Conservation (phyloP, 768 basidiomycete genomes). For the Boletus tomentosulus region DNA sequence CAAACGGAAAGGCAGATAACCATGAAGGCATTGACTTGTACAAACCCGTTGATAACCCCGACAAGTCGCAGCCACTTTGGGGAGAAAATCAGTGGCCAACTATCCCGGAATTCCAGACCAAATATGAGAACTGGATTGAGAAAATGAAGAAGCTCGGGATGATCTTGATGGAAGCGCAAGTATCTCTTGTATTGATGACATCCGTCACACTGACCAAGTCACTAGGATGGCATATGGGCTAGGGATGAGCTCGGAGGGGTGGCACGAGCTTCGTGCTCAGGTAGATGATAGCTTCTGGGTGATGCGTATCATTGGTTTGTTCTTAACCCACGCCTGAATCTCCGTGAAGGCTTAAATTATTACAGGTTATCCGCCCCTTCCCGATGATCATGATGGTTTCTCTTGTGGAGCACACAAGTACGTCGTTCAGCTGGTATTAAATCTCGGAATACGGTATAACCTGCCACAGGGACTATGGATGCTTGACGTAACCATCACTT, state of each 20-base stretch:
- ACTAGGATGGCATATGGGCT: constrained; percentile 78
- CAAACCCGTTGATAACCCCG: constrained; percentile 62
- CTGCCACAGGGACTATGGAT: constrained; percentile 75
- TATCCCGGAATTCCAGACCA: constrained; percentile 52
- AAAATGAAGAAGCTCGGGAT: constrained; percentile 84
- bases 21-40: constrained; percentile 87
- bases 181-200: constrained; percentile 1
- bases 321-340: neutral
- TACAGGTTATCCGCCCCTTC: constrained; percentile 82
- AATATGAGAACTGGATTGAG: constrained; percentile 70
- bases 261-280: constrained; percentile 58
- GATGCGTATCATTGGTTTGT: constrained; percentile 74
- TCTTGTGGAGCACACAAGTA: constrained; percentile 92
- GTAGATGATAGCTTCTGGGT: constrained; percentile 90
- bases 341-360: neutral
- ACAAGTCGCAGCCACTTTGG: constrained; percentile 69
- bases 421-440: neutral
- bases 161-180: constrained; percentile 83
- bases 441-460: constrained; percentile 3
- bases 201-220: neutral
- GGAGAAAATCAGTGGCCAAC: constrained; percentile 87
- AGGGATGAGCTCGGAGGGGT: constrained; percentile 67
- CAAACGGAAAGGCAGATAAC: constrained; percentile 77
- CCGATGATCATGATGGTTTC: constrained; percentile 72
- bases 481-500: constrained; percentile 59